Base-by-base conservation (phyloP, 1,139 yeast species). In the Blastobotrys petasosporus region DNA sequence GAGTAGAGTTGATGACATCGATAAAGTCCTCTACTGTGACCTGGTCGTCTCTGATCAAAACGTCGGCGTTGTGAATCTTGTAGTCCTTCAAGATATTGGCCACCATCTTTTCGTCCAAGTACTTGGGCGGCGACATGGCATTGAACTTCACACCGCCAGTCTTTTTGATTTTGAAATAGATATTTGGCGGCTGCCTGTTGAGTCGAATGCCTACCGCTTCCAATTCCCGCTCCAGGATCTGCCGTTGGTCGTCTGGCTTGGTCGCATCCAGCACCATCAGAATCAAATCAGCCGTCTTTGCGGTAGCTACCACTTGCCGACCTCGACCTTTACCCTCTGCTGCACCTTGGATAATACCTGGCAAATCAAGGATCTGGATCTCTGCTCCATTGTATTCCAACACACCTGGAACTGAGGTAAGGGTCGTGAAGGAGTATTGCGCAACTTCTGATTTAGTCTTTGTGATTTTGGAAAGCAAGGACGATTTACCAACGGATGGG, bases 251-350 rank as follows among this genome's bases (percentile, higher is more conserved):
- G 33, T 80, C 80, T 35, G 94, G 85, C 65, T 92, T 92, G 2
- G 97, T 90, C 2, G 97, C 97, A 68, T 92, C 98, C 55, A 92
- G 69, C 45, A 92, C 92, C 95, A 92, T 92, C 62, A 92, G 70
- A 53, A 92, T 82, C 62, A 92, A 71, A 62, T 92, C 97, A 0
- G 97, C 88, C 0, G 98, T 92, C 65, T 94, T 82, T 0, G 97
- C 95, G 1, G 95, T 94, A 1, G 97, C 85, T 55, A 92, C 90
- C 38, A 92, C 98, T 64, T 92, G 97, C 58, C 95, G 76, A 51
- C 98, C 98, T 66, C 98, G 79, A 59, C 98, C 98, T 65, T 90
- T 88, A 60, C 98, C 98, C 62, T 86, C 96, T 28, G 95, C 76
- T 11, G 98, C 98, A 36, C 97, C 97, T 63, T 86, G 87, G 51